These are phyloP conservation scores for Guillardia theta DNA, from an alignment of 78 protist genomes.

Conservation along the genomic window DNA sequence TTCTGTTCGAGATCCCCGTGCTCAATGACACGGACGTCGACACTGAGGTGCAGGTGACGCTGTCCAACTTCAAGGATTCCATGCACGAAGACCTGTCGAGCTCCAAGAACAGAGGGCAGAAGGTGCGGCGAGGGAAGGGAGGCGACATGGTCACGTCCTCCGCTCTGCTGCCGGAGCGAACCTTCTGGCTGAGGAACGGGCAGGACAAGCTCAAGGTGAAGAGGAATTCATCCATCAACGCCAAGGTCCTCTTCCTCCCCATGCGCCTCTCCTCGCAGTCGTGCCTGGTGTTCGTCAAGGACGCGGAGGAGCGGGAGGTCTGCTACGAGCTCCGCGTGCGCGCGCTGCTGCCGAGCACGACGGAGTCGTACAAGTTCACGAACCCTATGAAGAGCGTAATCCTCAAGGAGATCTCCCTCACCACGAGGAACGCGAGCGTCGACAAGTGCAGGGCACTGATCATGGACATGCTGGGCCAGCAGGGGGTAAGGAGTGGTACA, in stretches of 20 bases:
- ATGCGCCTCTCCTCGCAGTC: conserved; percentile 43
- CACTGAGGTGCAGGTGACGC: no score
- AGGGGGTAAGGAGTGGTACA: not conserved
- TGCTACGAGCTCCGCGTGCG: not conserved
- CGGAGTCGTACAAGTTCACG: not conserved
- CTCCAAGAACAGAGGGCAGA: not conserved
- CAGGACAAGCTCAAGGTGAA: not conserved
- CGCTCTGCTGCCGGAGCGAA: not conserved
- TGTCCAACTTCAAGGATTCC: no score
- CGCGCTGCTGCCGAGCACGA: not conserved
- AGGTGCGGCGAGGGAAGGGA: not conserved
- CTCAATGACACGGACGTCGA: not conserved
- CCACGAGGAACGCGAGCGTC: not conserved
- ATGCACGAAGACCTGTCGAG: no score
- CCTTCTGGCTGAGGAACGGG: not conserved
- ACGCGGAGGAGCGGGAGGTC: conserved; percentile 56
- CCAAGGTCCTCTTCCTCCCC: conserved; percentile 53
- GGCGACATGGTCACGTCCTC: not conserved
- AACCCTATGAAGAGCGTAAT: not conserved
- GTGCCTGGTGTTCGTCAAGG: conserved; percentile 40
- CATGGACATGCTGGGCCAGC: not conserved
- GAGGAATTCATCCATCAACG: not conserved
- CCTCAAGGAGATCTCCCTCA: not conserved
- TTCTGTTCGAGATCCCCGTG: not conserved
- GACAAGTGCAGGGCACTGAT: not conserved